Conservation (phyloP, 1,284 basidiomycete genomes). For the Leccinum ponderosum region DNA sequence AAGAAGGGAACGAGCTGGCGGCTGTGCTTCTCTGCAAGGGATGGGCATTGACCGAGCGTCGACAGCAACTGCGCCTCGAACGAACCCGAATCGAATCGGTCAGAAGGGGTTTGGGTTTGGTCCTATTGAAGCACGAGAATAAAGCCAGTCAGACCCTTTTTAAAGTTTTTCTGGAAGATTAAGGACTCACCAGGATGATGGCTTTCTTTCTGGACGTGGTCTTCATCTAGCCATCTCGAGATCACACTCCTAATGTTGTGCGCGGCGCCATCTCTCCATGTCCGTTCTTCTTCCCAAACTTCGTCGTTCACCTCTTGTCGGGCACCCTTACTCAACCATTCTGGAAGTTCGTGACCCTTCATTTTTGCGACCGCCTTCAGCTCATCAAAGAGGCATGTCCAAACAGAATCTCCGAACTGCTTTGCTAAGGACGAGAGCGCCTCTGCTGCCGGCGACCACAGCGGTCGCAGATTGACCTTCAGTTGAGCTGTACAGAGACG, state of each 20-base stretch:
- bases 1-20: constrained; percentile 81
- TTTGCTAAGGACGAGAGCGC: constrained; percentile 63
- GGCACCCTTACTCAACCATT: constrained; percentile 16
- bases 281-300: constrained; percentile 64
- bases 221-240: constrained; percentile 45
- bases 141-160: not conserved
- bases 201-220: constrained; percentile 20
- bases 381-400: constrained; percentile 70
- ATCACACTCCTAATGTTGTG: constrained; percentile 55
- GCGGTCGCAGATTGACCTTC: constrained; percentile 87
- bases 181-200: constrained; percentile 38
- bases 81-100: constrained; percentile 71
- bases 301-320: constrained; percentile 39
- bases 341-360: constrained; percentile 7
- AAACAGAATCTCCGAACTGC: constrained; percentile 68
- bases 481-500: constrained; percentile 65
- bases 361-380: constrained; percentile 39
- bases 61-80: constrained; percentile 83
- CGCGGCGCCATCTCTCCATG: constrained; percentile 73
- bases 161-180: not conserved
- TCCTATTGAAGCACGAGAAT: constrained; percentile 39
- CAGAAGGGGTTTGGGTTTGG: constrained; percentile 46
- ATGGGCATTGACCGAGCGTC: constrained; percentile 63
- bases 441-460: constrained; percentile 82
- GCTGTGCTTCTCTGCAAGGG: constrained; percentile 82